Evolutionary conservation across 495 filamentous ascomycete species (phyloP), one percentile per base, ranked within the genome.

Genomic region (Xylaria curta): DNA sequence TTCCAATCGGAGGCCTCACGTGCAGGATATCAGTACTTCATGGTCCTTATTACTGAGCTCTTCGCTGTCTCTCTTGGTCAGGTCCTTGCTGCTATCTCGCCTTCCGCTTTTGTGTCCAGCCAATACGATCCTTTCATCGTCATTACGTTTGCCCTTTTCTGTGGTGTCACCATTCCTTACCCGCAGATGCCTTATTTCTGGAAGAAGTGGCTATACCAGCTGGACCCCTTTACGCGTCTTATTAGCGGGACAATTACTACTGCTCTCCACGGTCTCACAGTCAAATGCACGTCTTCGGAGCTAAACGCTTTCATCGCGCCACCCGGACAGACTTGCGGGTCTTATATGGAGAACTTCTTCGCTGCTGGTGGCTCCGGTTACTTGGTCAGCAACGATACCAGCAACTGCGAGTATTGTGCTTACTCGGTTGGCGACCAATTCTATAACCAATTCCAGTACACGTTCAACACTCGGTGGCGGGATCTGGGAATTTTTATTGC

Each of bases 181-280:
- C 87, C 89, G 0, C 89, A 91, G 75, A 92, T 97, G 78, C 93
- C 93, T 6, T 79, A 76, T 4, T 95, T 94, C 82, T 97, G 93
- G 91, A 86, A 90, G 15, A 84, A 84, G 0, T 95, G 93, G 93
- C 84, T 97, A 24, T 94, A 95, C 80, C 81, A 94, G 72, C 88
- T 97, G 3, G 91, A 94, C 73, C 94, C 94, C 0, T 96, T 97
- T 80, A 95, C 91, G 2, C 89, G 93, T 4, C 86, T 97, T 9
- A 91, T 98, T 75, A 85, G 89, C 56, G 94, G 93, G 10, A 92
- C 94, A 79, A 87, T 94, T 4, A 88, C 90, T 1, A 94, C 92
- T 3, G 92, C 92, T 66, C 85, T 95, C 7, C 91, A 93, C 75
- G 85, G 84, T 0, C 80, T 88, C n/a, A 78, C 84, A 0, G 92